Conservation (phyloP, 352 stramenopile species). For the Phytophthora foliorum region DNA sequence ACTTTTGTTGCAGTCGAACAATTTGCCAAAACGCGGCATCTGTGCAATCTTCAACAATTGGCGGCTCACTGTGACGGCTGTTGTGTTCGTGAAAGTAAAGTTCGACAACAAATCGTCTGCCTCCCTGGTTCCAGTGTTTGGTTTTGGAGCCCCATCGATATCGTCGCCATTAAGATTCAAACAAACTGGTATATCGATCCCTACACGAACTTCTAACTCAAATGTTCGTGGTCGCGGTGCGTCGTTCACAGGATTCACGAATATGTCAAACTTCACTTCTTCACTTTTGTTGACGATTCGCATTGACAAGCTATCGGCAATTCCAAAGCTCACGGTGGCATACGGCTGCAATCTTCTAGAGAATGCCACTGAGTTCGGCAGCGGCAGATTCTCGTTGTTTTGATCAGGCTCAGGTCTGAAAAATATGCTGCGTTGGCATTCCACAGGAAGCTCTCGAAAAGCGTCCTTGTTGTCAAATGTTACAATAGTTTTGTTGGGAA, state of each 20-base stretch:
- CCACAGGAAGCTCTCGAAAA: slow-evolving; percentile 54
- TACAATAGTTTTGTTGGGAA: slow-evolving; percentile 56
- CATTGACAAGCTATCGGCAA: slow-evolving; percentile 42
- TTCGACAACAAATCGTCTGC: slow-evolving; percentile 25
- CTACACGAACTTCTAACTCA: slow-evolving; percentile 38
- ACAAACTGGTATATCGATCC: slow-evolving; percentile 22
- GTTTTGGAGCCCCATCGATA: slow-evolving; percentile 36
- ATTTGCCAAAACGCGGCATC: slow-evolving; percentile 58
- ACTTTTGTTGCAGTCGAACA: slow-evolving; percentile 63
- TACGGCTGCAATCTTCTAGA: slow-evolving; percentile 50
- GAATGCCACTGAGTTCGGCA: slow-evolving; percentile 47
- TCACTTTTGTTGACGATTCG: slow-evolving; percentile 43
- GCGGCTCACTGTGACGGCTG: neutral
- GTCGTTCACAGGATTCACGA: slow-evolving; percentile 62
- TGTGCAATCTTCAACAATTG: slow-evolving; percentile 53
- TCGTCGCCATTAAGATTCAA: slow-evolving; percentile 57
- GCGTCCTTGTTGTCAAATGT: slow-evolving; percentile 42
- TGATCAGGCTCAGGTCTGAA: slow-evolving; percentile 54
- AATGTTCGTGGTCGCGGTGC: slow-evolving; percentile 36
- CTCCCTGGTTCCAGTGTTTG: neutral
- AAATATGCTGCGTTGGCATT: slow-evolving; percentile 61
- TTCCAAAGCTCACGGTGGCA: slow-evolving; percentile 40
- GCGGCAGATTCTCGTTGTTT: slow-evolving; percentile 60
- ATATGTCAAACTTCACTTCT: slow-evolving; percentile 56
- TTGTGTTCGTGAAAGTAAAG: slow-evolving; percentile 29